Conservation (phyloP, 2,329 filamentous ascomycete genomes). For the Fusarium sp. region DNA sequence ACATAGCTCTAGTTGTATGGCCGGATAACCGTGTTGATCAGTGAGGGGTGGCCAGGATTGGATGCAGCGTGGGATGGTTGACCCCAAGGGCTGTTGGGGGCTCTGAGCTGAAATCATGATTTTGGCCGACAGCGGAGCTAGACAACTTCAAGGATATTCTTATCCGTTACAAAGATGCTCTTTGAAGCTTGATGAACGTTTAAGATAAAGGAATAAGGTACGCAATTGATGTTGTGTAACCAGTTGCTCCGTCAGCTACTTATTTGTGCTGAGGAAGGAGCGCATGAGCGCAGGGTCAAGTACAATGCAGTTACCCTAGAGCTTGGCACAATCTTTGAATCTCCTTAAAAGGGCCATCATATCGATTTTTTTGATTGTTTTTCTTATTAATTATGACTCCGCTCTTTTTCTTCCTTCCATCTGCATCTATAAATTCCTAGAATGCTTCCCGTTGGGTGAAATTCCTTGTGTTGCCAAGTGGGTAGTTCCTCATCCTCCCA, state of each 20-base stretch:
- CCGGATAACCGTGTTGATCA: conserved; percentile 29
- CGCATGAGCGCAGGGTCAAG: not conserved
- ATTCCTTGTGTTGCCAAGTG: not conserved
- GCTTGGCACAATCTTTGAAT: not conserved
- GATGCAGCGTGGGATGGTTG: conserved; percentile 14
- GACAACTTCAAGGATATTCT: not conserved
- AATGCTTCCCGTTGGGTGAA: not conserved
- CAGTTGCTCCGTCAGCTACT: conserved; percentile 14
- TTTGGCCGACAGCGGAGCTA: conserved; percentile 12
- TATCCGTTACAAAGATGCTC: not conserved
- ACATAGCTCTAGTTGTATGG: conserved; percentile 14
- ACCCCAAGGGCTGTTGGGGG: conserved; percentile 42
- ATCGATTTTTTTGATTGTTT: not conserved
- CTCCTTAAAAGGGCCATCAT: not conserved
- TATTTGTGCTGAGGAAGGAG: not conserved
- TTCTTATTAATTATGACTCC: not conserved
- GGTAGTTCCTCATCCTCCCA: no score
- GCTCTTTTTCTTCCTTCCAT: no score
- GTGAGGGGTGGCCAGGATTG: conserved; percentile 31
- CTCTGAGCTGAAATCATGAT: conserved; percentile 12
- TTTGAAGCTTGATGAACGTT: not conserved
- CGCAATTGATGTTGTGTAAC: not conserved
- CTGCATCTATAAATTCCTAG: not conserved
- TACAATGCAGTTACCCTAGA: conserved; percentile 29
- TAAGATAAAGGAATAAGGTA: not conserved